Conservation (phyloP, 257 asterid species). For the Perilla frutescens region DNA sequence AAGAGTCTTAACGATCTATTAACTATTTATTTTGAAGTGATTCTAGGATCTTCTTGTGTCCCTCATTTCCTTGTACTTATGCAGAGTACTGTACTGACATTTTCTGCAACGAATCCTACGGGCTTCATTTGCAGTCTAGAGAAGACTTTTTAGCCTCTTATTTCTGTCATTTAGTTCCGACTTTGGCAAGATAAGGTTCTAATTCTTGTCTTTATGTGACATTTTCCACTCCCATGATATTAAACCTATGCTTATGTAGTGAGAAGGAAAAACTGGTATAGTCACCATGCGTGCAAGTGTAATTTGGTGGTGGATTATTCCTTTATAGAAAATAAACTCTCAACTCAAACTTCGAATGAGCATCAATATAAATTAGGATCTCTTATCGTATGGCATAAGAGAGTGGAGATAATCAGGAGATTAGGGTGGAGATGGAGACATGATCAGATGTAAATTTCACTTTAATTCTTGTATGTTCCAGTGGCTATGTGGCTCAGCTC, state of each 20-base stretch:
- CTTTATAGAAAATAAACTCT: background rate
- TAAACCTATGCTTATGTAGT: background rate
- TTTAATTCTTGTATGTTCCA: background rate
- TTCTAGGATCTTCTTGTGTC: background rate
- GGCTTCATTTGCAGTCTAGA: background rate
- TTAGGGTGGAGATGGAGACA: background rate
- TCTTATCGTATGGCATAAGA: background rate
- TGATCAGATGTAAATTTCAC: background rate
- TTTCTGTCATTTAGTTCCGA: slow-evolving; percentile 1
- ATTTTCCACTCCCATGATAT: slow-evolving; percentile 6
- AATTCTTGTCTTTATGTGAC: slow-evolving; percentile 4
- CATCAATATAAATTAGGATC: background rate
- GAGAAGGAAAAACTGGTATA: background rate
- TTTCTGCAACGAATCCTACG: background rate
- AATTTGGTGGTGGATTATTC: background rate
- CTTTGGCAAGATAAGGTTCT: background rate
- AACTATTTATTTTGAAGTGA: background rate
- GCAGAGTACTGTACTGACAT: background rate
- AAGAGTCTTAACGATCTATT: background rate
- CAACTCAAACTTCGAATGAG: background rate
- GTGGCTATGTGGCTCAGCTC: background rate
- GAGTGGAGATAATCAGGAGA: background rate
- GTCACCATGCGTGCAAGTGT: background rate
- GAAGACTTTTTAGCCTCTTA: background rate
- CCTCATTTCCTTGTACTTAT: background rate